Base-by-base conservation (phyloP, 177 flowering plant species). In the Vitis hybrid region DNA sequence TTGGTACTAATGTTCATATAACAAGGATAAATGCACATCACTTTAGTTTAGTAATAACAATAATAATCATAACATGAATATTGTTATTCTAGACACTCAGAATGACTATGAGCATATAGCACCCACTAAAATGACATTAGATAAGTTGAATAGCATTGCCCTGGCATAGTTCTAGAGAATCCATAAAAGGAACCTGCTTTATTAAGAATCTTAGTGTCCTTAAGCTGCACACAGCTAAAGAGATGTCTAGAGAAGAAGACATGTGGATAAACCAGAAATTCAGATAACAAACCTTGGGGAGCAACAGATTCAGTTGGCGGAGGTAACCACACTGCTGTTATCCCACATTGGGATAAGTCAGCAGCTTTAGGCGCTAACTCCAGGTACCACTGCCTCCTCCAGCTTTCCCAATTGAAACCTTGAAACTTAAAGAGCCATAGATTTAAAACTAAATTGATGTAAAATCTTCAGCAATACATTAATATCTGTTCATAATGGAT, bases 371-470 rank as follows among this genome's bases (percentile, higher is more conserved):
- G 69, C 66, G 83, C 83, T 18, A 87, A 77, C 55, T 85, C 89
- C 60, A 76, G 71, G 75, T 87, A 85, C 91, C 91, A 87, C 65
- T 56, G 68, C 74, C 71, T 79, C 74, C 87, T 85, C 79, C 83
- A 84, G 76, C 87, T 84, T 77, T 87, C 90, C 90, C 90, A 87
- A 66, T 87, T 87, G 75, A 87, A 87, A 70, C 86, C 90, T 84
- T 87, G 89, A 70, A 81, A 79, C 87, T 84, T 67, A 72, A 77
- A 64, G 22, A 69, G 15, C 51, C n/a, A 67, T 9, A 53, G 1
- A 22, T 14, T 26, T 45, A 39, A 48, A 16, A 55, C 8, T 62
- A 5, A 62, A 7, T 5, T 5, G 58, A 13, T 10, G 20, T 51
- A 63, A 0, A 62, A 70, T 10, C 49, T 50, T 14, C 13, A 19